Evolutionary conservation across 768 basidiomycete species (phyloP).

Genomic region (Lactifluus echinatus): DNA sequence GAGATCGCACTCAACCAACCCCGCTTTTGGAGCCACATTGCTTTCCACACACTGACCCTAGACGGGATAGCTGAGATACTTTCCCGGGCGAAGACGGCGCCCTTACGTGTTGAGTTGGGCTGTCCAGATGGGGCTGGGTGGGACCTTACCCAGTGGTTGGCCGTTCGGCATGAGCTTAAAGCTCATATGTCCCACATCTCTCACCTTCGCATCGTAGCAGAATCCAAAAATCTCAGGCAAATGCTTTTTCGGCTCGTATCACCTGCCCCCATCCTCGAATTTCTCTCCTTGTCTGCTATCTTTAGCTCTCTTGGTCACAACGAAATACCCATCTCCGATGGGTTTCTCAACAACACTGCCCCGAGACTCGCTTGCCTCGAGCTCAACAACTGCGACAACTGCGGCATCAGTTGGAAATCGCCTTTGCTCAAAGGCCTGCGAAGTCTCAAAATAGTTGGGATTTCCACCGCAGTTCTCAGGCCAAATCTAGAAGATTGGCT

Average conservation of each 20-base stretch:
- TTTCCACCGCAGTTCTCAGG: neutral
- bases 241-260: neutral
- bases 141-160: neutral
- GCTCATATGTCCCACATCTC: slow-evolving; percentile 1
- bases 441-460: too few relatives aligned
- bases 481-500: neutral
- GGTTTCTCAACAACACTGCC: neutral
- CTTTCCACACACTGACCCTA: neutral
- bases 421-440: too few relatives aligned
- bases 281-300: too few relatives aligned
- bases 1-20: slow-evolving; percentile 11
- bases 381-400: neutral
- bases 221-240: neutral
- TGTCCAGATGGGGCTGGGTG: neutral
- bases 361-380: too few relatives aligned
- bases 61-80: neutral
- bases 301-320: too few relatives aligned
- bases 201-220: neutral
- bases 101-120: neutral
- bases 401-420: too few relatives aligned
- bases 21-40: slow-evolving; percentile 6
- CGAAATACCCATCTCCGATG: too few relatives aligned
- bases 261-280: too few relatives aligned
- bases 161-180: neutral
- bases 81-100: neutral